These are phyloP conservation scores for Tuctoria greenei DNA, from an alignment of 176 grass and related monocot genomes.

Conservation along the genomic window DNA sequence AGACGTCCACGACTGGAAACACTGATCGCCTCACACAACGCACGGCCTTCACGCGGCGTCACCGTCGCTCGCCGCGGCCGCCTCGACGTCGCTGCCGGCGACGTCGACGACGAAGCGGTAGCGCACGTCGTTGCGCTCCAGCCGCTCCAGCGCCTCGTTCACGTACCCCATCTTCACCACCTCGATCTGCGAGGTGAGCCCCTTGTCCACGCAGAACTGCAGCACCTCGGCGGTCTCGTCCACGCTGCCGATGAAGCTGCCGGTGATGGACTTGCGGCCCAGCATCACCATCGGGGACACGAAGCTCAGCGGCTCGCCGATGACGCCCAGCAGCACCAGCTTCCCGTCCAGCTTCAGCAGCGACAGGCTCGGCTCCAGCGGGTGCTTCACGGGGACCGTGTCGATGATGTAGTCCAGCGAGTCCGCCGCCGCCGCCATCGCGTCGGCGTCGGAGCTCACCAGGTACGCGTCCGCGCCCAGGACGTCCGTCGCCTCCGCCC, in stretches of 20 bases:
- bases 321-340: conserved; percentile 74
- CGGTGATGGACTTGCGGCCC: conserved; percentile 78
- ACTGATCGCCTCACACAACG: background rate
- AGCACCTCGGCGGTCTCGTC: conserved; percentile 76
- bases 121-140: conserved; percentile 88
- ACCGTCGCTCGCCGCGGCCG: background rate
- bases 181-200: conserved; percentile 80
- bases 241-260: conserved; percentile 87
- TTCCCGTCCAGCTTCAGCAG: conserved; percentile 82
- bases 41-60: background rate
- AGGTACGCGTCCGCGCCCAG: conserved; percentile 91
- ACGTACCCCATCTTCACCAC: conserved; percentile 95
- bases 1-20: background rate
- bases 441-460: conserved; percentile 61
- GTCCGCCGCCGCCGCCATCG: conserved; percentile 56
- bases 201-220: conserved; percentile 73
- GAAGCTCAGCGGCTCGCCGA: conserved; percentile 84
- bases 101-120: conserved; percentile 98
- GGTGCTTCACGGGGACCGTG: conserved; percentile 81
- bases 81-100: conserved; percentile 70
- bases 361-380: conserved; percentile 76
- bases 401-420: conserved; percentile 95
- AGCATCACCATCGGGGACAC: conserved; percentile 81
- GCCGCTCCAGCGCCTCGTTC: conserved; percentile 71
- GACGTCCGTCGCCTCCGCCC: conserved; percentile 69